Base-by-base conservation (phyloP, 164 flowering plant species). In the Stephania yunnanensis region DNA sequence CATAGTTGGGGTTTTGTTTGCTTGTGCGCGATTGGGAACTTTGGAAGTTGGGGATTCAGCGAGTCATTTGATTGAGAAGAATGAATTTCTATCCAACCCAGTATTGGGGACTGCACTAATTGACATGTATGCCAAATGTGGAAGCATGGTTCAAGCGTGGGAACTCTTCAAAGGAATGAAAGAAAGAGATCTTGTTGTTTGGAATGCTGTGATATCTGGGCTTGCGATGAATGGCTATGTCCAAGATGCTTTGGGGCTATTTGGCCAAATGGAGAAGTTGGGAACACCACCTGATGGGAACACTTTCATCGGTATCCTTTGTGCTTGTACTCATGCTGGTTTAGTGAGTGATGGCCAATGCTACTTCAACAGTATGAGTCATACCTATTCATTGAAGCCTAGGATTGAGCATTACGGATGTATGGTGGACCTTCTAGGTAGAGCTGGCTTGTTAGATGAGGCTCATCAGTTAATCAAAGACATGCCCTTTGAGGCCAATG, bases 51-150 rank as follows among this genome's bases (percentile, higher is more conserved):
- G 83, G 25, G 74, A 76, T 13, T 58, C 75, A 75, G 78, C 67
- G 15, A 66, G 77, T 19, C 44, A 71, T 48, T 70, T 80, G 71
- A 80, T 80, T 3, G 30, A 69, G 67, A 71, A 67, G 55, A 65
- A 76, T 7, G 85, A 78, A n/a, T 82, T 75, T 68, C 30, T 63
- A 46, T 25, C 25, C 8, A 82, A 82, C 73, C 81, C 83, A 7
- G 74, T 80, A 7, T 45, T 82, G 71, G 83, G 82, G 10, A 90
- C 92, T 5, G 84, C 91, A 10, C 73, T 90, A 81, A 81, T 90
- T n/a, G 91, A 90, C 78, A 86, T 89, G 92, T 89, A 89, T 82
- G 82, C 91, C 12, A 87, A 89, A 80, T 90, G 91, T 78, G 92
- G 94, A 12, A 79, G 79, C 48, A 61, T 76, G 73, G 11, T 20